Evolutionary conservation across 148 eudicot species (phyloP).

Genomic region (Rhododendron griersonianum): DNA sequence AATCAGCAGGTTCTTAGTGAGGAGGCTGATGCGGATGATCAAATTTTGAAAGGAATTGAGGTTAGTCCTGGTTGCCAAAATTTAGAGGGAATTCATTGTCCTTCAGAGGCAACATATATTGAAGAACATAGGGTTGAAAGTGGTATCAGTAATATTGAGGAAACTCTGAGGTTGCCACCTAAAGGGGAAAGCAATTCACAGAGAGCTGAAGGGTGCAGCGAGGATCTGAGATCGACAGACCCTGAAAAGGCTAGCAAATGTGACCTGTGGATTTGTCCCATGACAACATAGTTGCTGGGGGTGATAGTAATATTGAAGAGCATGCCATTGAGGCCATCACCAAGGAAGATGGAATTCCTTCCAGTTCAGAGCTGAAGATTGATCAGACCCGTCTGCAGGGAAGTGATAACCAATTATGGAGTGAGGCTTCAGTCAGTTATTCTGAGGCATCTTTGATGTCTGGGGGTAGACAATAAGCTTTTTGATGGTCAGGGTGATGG

Average conservation of each 20-base stretch:
- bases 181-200: constrained; percentile 19
- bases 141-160: constrained; percentile 10
- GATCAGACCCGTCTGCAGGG: no score
- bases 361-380: not conserved
- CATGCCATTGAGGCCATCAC: constrained; percentile 17
- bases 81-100: constrained; percentile 16
- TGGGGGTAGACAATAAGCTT: no score
- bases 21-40: constrained; percentile 17
- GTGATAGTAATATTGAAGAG: constrained; percentile 17
- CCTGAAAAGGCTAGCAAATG: constrained; percentile 8
- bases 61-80: constrained; percentile 12
- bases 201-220: constrained; percentile 20
- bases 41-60: constrained; percentile 15
- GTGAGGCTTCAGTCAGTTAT: no score
- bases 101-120: constrained; percentile 13
- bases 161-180: constrained; percentile 12
- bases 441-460: no score
- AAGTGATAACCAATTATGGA: no score
- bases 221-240: constrained; percentile 14
- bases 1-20: not conserved
- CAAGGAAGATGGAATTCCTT: constrained; percentile 15
- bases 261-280: constrained; percentile 13
- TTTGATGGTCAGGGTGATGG: no score
- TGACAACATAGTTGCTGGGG: constrained; percentile 14
- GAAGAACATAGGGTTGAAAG: constrained; percentile 23